These are phyloP conservation scores for Ceratocystis alfenasii DNA, from an alignment of 2,329 filamentous ascomycete genomes.

Conservation along the genomic window DNA sequence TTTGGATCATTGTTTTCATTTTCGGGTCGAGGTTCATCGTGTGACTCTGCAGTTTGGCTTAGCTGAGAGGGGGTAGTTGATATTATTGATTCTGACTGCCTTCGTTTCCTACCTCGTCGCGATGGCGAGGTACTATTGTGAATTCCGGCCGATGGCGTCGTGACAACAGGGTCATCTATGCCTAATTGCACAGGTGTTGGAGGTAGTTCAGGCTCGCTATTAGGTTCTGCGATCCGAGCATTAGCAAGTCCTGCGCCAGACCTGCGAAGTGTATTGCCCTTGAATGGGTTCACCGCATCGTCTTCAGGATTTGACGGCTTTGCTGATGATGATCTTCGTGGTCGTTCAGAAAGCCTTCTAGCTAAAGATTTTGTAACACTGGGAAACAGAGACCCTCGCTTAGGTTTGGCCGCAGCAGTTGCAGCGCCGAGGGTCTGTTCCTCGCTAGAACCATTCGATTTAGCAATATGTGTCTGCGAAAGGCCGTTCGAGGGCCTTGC, in stretches of 20 bases:
- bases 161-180: conserved; percentile 41
- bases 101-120: conserved; percentile 3
- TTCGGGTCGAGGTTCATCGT: neutral
- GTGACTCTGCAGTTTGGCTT: neutral
- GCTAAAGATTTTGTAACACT: conserved; percentile 2
- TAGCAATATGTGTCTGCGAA: neutral
- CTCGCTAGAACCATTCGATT: neutral
- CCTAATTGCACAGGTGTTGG: conserved; percentile 42
- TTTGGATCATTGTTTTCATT: neutral
- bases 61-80: conserved; percentile 39
- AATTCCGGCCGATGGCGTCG: conserved; percentile 46
- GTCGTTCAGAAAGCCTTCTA: conserved; percentile 12
- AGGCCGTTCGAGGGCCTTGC: conserved; percentile 18
- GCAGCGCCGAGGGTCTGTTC: neutral
- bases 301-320: conserved; percentile 6
- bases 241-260: conserved; percentile 18
- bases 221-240: neutral
- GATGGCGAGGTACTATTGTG: conserved; percentile 26
- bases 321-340: neutral
- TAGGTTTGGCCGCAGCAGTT: neutral
- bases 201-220: conserved; percentile 45
- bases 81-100: conserved; percentile 6
- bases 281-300: conserved; percentile 15
- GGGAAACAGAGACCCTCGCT: conserved; percentile 1
- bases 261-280: conserved; percentile 25